Percentiles rank a stretch among this genome's conserved stretches.
phyloP scores from a whole-genome alignment of 495 filamentous ascomycete genomes.

The Neurospora sp. region DNA sequence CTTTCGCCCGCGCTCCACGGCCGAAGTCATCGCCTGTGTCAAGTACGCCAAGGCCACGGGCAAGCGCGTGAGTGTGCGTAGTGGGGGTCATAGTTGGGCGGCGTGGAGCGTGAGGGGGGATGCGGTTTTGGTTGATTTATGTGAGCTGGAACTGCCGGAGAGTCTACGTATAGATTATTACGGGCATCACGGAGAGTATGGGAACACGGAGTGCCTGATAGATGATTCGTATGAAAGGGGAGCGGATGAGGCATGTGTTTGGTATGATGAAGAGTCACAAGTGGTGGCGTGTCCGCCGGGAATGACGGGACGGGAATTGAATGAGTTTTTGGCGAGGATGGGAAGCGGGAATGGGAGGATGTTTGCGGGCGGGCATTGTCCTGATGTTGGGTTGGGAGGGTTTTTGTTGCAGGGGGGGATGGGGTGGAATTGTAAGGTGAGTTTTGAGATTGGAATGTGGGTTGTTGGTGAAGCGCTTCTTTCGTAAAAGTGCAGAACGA shows the following conservation, averaged over 20 bases:
- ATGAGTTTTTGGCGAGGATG: constrained; percentile 21
- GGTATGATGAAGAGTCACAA: constrained; percentile 23
- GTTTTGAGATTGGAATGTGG: constrained; percentile 7
- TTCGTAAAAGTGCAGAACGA: too few relatives aligned
- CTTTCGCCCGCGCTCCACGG: constrained; percentile 26
- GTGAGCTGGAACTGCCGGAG: constrained; percentile 13
- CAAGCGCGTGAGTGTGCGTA: constrained; percentile 38
- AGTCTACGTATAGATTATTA: neutral
- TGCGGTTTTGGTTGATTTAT: constrained; percentile 42
- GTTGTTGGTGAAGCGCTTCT: neutral
- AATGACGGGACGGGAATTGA: constrained; percentile 34
- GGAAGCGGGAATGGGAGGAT: constrained; percentile 27
- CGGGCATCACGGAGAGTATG: neutral
- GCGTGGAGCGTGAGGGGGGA: constrained; percentile 43
- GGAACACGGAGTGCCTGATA: neutral
- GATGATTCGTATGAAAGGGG: neutral
- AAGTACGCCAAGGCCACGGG: constrained; percentile 29
- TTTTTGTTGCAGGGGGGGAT: constrained; percentile 47
- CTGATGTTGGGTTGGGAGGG: constrained; percentile 46
- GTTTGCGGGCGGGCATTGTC: constrained; percentile 46
- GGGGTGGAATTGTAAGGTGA: constrained; percentile 43
- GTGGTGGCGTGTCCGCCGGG: constrained; percentile 34
- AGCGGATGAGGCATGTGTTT: constrained; percentile 11
- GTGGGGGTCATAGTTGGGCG: constrained; percentile 46
- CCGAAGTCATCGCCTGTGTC: constrained; percentile 36